phyloP scores from a whole-genome alignment of 192 early-diverging fungal species.

The Podila epigama region DNA sequence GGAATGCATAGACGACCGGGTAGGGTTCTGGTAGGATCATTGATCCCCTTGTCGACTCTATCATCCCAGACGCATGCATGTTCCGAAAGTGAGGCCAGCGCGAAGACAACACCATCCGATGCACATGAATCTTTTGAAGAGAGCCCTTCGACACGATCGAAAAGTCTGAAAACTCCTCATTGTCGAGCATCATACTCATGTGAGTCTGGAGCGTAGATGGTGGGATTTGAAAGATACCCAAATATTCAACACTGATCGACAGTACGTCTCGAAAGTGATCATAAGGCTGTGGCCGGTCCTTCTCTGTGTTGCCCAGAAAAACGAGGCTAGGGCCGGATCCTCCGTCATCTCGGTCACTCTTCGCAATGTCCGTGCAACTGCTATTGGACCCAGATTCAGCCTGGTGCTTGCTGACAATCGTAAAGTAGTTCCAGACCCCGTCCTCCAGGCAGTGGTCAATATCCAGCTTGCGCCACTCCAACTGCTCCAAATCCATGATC shows the following conservation, averaged over 20 bases:
- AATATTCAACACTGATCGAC: constrained; percentile 60
- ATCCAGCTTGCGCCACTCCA: constrained; percentile 64
- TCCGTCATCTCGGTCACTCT: constrained; percentile 23
- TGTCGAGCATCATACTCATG: constrained; percentile 57
- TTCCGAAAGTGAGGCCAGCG: constrained; percentile 71
- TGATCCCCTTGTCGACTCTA: constrained; percentile 51
- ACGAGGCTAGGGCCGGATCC: constrained; percentile 49
- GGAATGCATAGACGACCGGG: constrained; percentile 56
- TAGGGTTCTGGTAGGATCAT: constrained; percentile 63
- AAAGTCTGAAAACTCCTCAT: constrained; percentile 66
- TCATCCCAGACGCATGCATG: constrained; percentile 59
- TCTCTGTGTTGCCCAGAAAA: constrained; percentile 63
- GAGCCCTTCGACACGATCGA: constrained; percentile 48
- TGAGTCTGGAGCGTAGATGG: constrained; percentile 46
- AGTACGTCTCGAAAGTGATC: constrained; percentile 64
- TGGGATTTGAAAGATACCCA: constrained; percentile 62
- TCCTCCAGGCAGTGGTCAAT: constrained; percentile 56
- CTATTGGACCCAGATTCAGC: neutral
- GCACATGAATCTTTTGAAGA: constrained; percentile 57
- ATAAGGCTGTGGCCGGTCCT: constrained; percentile 59
- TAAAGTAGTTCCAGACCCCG: constrained; percentile 68
- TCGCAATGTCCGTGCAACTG: constrained; percentile 2
- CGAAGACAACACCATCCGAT: constrained; percentile 60
- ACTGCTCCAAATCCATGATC: constrained; percentile 64
- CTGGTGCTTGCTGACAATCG: constrained; percentile 48